Conservation (phyloP, 2,329 filamentous ascomycete genomes). For the Sclerotinia borealis region DNA sequence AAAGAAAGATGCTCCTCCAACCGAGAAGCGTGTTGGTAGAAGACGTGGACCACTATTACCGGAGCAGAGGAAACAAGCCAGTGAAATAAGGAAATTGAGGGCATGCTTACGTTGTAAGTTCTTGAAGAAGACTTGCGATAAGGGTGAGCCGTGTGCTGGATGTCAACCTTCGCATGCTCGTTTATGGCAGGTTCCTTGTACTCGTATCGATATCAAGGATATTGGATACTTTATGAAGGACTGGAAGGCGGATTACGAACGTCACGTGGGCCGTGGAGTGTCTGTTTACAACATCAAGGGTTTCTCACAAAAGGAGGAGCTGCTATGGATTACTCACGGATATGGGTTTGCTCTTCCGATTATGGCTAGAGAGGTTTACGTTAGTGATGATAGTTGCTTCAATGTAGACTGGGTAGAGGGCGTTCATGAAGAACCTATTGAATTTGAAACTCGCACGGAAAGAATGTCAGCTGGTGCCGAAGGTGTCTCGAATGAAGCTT, state of each 20-base stretch:
- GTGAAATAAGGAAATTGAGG: conserved; percentile 90
- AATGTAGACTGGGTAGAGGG: conserved; percentile 91
- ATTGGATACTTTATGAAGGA: conserved; percentile 99
- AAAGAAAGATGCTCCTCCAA: conserved; percentile 71
- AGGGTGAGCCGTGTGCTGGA: conserved; percentile 90
- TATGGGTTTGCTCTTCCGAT: conserved; percentile 92
- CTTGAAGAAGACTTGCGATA: conserved; percentile 98
- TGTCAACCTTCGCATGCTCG: conserved; percentile 94
- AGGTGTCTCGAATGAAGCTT: conserved; percentile 71
- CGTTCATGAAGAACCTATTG: conserved; percentile 64
- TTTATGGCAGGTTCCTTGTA: conserved; percentile 96
- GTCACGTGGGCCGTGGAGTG: conserved; percentile 79
- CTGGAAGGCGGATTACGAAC: conserved; percentile 95
- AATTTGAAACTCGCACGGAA: conserved; percentile 83
- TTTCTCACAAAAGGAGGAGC: conserved; percentile 57
- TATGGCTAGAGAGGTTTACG: conserved; percentile 88
- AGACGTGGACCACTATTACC: conserved; percentile 84
- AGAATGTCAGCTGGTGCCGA: conserved; percentile 84
- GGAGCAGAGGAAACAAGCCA: conserved; percentile 92
- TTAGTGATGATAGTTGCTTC: conserved; percentile 88
- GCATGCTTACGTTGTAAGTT: conserved; percentile 96
- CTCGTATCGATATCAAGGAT: conserved; percentile 96
- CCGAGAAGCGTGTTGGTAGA: conserved; percentile 89
- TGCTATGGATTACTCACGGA: conserved; percentile 92
- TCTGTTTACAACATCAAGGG: conserved; percentile 95